These are phyloP conservation scores for Glycine tomentella DNA, from an alignment of 306 rosid genomes.

Conservation along the genomic window DNA sequence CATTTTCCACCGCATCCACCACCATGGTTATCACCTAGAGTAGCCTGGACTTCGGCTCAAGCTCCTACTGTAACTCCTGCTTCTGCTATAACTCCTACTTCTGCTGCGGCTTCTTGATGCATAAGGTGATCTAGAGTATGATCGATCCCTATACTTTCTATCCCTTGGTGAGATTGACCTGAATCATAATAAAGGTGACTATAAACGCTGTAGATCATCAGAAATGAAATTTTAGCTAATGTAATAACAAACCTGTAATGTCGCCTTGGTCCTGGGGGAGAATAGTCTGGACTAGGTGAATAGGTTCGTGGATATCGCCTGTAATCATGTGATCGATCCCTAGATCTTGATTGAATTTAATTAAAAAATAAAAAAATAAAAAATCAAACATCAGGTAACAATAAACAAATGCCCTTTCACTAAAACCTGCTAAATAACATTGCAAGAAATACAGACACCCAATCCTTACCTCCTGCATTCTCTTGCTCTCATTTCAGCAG, in stretches of 20 bases:
- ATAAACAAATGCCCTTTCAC: neutral
- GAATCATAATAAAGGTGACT: conserved; percentile 2
- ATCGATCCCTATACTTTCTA: conserved; percentile 54
- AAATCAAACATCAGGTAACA: neutral
- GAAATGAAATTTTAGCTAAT: neutral
- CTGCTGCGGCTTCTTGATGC: conserved; percentile 60
- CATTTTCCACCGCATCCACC: neutral
- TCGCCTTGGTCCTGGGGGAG: conserved; percentile 55
- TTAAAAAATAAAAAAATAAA: neutral
- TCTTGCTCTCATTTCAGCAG: conserved; percentile 83
- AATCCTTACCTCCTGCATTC: conserved; percentile 62
- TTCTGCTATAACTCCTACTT: conserved; percentile 44
- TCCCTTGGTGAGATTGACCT: conserved; percentile 79
- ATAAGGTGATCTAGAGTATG: too few relatives aligned
- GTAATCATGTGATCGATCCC: conserved; percentile 55
- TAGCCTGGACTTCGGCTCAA: conserved; percentile 61
- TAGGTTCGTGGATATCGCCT: conserved; percentile 61
- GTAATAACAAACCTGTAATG: conserved; percentile 58
- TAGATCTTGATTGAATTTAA: conserved; percentile 4
- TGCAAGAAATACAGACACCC: neutral
- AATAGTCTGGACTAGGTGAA: conserved; percentile 62
- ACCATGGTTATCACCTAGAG: conserved; percentile 50
- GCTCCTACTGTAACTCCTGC: conserved; percentile 66
- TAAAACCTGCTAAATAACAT: neutral
- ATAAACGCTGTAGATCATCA: neutral